These are phyloP conservation scores for Alternaria triticina DNA, from an alignment of 2,329 filamentous ascomycete genomes.

Conservation along the genomic window DNA sequence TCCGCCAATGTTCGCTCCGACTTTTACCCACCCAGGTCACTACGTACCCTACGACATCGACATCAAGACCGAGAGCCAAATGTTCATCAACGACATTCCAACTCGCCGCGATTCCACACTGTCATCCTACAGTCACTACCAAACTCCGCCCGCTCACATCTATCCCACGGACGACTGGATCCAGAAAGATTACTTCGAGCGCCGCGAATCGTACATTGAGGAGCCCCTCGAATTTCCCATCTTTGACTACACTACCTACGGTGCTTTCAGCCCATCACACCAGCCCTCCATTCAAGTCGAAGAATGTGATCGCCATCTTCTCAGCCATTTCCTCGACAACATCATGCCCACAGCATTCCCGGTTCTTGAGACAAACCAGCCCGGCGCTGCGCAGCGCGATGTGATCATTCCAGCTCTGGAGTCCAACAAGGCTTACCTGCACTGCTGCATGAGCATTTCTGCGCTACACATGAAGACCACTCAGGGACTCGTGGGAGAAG, in stretches of 20 bases:
- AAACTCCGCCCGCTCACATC: slow-evolving; percentile 74
- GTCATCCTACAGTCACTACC: slow-evolving; percentile 91
- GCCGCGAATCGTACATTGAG: slow-evolving; percentile 68
- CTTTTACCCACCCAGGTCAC: slow-evolving; percentile 61
- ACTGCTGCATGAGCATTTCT: slow-evolving; percentile 93
- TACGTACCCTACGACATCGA: slow-evolving; percentile 89
- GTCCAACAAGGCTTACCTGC: slow-evolving; percentile 89
- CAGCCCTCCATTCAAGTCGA: slow-evolving; percentile 82
- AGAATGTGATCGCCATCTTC: slow-evolving; percentile 82
- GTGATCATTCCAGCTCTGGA: slow-evolving; percentile 87
- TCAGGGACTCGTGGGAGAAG: slow-evolving; percentile 68
- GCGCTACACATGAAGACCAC: slow-evolving; percentile 90
- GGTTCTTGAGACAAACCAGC: slow-evolving; percentile 87
- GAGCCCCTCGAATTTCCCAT: slow-evolving; percentile 73
- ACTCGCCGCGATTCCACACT: slow-evolving; percentile 85
- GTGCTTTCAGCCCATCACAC: slow-evolving; percentile 63
- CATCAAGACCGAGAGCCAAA: slow-evolving; percentile 92
- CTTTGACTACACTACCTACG: slow-evolving; percentile 79
- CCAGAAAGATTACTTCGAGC: slow-evolving; percentile 72
- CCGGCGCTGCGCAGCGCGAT: slow-evolving; percentile 79
- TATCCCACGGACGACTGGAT: slow-evolving; percentile 75
- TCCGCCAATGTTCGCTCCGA: slow-evolving; percentile 52
- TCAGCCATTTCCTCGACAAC: slow-evolving; percentile 89
- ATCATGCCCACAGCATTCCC: slow-evolving; percentile 91
- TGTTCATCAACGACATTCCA: slow-evolving; percentile 90